These are phyloP conservation scores for Astragalus membranaceus DNA, from an alignment of 306 rosid genomes.

Conservation along the genomic window DNA sequence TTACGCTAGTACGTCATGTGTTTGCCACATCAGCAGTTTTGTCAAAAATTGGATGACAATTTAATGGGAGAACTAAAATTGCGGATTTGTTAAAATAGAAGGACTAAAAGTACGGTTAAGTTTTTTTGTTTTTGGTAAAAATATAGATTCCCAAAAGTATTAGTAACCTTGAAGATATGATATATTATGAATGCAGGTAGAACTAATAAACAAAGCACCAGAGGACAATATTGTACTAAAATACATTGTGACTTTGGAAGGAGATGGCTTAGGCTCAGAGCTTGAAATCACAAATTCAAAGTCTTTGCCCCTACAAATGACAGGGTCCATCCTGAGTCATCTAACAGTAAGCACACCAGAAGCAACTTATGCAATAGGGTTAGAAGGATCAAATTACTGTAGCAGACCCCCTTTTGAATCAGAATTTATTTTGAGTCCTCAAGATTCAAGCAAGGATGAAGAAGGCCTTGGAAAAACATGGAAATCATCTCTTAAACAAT, in stretches of 20 bases:
- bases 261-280: constrained; percentile 52
- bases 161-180: too few relatives aligned
- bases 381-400: constrained; percentile 59
- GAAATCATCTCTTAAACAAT: constrained; percentile 26
- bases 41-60: too few relatives aligned
- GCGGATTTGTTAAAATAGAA: too few relatives aligned
- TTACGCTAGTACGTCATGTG: too few relatives aligned
- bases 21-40: too few relatives aligned
- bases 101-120: too few relatives aligned
- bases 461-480: constrained; percentile 30
- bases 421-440: constrained; percentile 44
- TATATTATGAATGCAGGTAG: constrained; percentile 57
- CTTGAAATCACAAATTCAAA: constrained; percentile 49
- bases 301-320: constrained; percentile 43
- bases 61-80: too few relatives aligned
- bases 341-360: constrained; percentile 81
- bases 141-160: neutral
- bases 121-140: neutral
- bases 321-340: constrained; percentile 62
- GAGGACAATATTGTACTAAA: constrained; percentile 46
- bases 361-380: constrained; percentile 77
- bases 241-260: constrained; percentile 52
- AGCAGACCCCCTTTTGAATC: constrained; percentile 45
- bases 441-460: constrained; percentile 27
- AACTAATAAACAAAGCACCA: constrained; percentile 40